Evolutionary conservation across 192 early-diverging fungal species (phyloP).

Genomic region (Entomortierella chlamydospora): DNA sequence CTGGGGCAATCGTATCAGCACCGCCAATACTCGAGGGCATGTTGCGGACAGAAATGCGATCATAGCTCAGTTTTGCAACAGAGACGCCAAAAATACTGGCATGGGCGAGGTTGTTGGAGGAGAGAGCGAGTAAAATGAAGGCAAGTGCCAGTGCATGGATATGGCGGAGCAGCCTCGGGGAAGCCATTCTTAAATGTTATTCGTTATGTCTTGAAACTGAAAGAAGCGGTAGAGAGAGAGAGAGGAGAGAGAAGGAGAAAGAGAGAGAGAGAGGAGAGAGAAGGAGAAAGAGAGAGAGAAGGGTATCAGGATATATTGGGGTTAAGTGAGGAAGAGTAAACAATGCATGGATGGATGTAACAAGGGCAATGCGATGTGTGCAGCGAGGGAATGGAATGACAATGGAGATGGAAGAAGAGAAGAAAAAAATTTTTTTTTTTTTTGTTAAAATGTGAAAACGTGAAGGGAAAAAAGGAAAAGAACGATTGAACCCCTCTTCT

Average conservation of each 20-base stretch:
- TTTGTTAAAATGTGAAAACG: too few relatives aligned
- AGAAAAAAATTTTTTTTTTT: too few relatives aligned
- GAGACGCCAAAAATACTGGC: slow-evolving; percentile 15
- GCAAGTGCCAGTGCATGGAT: neutral
- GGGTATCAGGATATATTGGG: too few relatives aligned
- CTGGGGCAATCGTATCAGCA: neutral
- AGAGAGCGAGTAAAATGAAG: slow-evolving; percentile 11
- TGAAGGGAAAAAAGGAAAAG: too few relatives aligned
- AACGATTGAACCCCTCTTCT: too few relatives aligned
- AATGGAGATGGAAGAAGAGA: too few relatives aligned
- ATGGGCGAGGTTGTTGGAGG: neutral
- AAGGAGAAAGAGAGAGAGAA: too few relatives aligned
- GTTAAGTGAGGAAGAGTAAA: too few relatives aligned
- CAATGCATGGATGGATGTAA: too few relatives aligned
- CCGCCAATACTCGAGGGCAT: neutral
- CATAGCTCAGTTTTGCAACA: slow-evolving; percentile 11
- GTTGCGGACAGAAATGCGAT: slow-evolving; percentile 14
- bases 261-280: neutral
- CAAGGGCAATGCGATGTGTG: neutral
- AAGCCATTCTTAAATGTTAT: neutral
- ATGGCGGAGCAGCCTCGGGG: neutral
- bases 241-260: neutral
- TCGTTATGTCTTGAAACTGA: neutral
- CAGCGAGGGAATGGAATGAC: neutral
- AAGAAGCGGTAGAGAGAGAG: neutral